Base-by-base conservation (phyloP, 169 alveolate species). In the Plasmodium falciparum region DNA sequence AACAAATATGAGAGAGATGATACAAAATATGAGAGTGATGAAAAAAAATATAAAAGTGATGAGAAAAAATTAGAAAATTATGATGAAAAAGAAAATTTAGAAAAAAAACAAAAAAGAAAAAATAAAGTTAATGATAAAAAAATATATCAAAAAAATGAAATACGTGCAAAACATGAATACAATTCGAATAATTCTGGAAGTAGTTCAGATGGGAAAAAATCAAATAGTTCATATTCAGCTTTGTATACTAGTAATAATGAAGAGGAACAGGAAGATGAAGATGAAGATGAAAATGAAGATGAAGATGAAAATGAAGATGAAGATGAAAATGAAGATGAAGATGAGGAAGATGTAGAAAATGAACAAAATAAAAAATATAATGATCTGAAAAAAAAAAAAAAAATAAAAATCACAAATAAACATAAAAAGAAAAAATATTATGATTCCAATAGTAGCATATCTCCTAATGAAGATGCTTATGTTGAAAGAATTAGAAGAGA, bases 361-460 rank as follows among this genome's bases (percentile, higher is more conserved):
- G 22, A 52, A 39, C 59, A 78, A 59, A 65, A 43, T 29, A 67
- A 66, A 33, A 78, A 52, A 58, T 54, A 20, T 26, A 22, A 1
- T 17, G 50, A 78, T 7, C 15, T 49, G 11, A n/a, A 65, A 17
- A 78, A 5, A 12, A 78, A 78, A 65, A 78, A 78, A 6, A 78
- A 52, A 59, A 43, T 12, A 47, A 50, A 15, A 20, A 39, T 39
- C 9, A 74, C 59, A 43, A 76, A 49, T 49, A 65, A 76, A 24
- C 33, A 78, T 45, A 78, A 52, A 43, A 76, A 76, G 20, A 65
- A 78, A 26, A 78, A 78, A 66, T 15, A n/a, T 39, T 78, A 78
- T 45, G 67, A 78, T 66, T 78, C 43, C 56, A 65, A 59, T 63
- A 78, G 78, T 15, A 49, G n/a, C 39, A 50, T 76, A 12, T 78